These are phyloP conservation scores for Euclidium syriacum DNA, from an alignment of 345 rosid genomes.

Conservation along the genomic window DNA sequence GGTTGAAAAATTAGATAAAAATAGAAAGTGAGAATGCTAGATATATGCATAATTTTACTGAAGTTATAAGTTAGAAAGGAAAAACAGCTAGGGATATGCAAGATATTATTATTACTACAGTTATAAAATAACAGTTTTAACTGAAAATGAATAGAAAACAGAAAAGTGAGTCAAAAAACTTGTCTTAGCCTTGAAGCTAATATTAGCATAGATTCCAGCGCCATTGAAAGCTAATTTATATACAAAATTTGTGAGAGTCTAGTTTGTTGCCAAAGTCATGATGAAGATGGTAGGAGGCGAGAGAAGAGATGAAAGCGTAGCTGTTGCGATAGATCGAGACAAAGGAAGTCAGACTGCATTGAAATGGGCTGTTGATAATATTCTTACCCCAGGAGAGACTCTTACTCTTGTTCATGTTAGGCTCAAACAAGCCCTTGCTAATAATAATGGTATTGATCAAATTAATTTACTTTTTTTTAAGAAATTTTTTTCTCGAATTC, in stretches of 20 bases:
- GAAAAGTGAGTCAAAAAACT: constrained; percentile 1
- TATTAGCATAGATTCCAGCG: constrained; percentile 9
- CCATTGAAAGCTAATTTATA: constrained; percentile 5
- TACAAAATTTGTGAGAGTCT: background rate
- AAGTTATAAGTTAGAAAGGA: background rate
- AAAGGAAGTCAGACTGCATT: constrained; percentile 76
- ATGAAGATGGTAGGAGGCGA: constrained; percentile 5
- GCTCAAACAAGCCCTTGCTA: constrained; percentile 27
- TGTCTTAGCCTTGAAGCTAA: constrained; percentile 1
- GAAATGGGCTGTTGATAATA: constrained; percentile 73
- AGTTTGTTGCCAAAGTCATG: background rate
- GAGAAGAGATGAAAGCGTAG: constrained; percentile 33
- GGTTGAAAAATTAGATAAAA: background rate
- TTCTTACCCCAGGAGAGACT: constrained; percentile 50
- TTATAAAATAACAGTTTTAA: background rate
- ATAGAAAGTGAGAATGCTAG: background rate
- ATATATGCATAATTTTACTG: background rate
- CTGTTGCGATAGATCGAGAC: constrained; percentile 70
- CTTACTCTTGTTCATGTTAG: constrained; percentile 64
- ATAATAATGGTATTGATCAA: background rate
- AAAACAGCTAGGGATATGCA: background rate
- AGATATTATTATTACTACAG: background rate
- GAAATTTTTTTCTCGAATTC: too few species aligned
- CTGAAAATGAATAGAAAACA: background rate
- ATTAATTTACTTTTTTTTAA: background rate